These are phyloP conservation scores for Plasmodium gonderi DNA, from an alignment of 169 alveolate species.

Conservation along the genomic window DNA sequence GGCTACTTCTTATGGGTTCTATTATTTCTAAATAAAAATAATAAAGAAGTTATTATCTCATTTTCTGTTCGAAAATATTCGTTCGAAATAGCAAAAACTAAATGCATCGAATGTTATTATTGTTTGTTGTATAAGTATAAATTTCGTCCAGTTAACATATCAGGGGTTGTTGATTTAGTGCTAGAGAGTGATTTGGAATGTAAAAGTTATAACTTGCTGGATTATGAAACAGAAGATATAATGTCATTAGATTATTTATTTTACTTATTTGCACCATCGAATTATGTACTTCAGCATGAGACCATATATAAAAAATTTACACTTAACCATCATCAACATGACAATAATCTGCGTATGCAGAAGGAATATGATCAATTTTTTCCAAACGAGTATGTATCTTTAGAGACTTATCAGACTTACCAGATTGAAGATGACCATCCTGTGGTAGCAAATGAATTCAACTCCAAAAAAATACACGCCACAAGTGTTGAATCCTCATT, in stretches of 20 bases:
- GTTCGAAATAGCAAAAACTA: conserved; percentile 34
- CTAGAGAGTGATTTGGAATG: conserved; percentile 53
- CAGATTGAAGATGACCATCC: background rate
- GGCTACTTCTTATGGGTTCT: conserved; percentile 74
- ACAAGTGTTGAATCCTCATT: background rate
- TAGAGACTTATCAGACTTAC: background rate
- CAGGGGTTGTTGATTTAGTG: conserved; percentile 61
- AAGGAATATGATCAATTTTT: conserved; percentile 11
- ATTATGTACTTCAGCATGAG: conserved; percentile 31
- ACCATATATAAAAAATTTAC: conserved; percentile 29
- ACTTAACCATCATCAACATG: background rate
- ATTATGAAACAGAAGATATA: conserved; percentile 43
- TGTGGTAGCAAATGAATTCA: background rate
- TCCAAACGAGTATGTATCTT: conserved; percentile 19
- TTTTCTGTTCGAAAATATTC: conserved; percentile 69
- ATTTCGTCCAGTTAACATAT: conserved; percentile 37
- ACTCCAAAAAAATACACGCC: no score
- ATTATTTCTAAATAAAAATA: conserved; percentile 26
- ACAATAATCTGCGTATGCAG: background rate
- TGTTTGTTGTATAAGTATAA: conserved; percentile 29
- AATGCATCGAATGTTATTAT: conserved; percentile 62
- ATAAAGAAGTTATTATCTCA: conserved; percentile 42
- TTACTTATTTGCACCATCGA: conserved; percentile 62
- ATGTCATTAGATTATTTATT: conserved; percentile 49
- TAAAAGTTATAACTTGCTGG: conserved; percentile 43